A percentile compares a stretch with the other conserved stretches of the same genome.
These are phyloP conservation scores for Phytophthora brassicae DNA, from an alignment of 352 stramenopile genomes.

Conservation along the genomic window DNA sequence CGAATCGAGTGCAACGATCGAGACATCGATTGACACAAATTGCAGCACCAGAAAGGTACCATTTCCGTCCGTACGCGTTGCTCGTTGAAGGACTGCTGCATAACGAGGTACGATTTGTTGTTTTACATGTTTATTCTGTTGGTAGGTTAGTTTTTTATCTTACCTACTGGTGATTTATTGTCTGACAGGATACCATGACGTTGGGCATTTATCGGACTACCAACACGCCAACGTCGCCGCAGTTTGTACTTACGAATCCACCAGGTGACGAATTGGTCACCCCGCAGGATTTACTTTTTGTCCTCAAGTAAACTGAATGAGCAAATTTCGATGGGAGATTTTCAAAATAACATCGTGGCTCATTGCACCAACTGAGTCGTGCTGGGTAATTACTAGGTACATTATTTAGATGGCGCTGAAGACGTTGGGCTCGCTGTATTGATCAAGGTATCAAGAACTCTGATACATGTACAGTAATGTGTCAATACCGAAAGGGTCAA, in stretches of 20 bases:
- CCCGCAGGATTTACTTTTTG: conserved; percentile 64
- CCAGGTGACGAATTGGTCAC: conserved; percentile 58
- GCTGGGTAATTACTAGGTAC: too few relatives aligned
- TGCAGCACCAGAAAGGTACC: conserved; percentile 48
- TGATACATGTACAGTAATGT: too few relatives aligned
- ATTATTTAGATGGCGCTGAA: too few relatives aligned
- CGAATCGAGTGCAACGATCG: conserved; percentile 45
- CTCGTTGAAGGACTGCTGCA: conserved; percentile 59
- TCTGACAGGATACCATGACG: conserved; percentile 49
- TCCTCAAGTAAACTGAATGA: conserved; percentile 50
- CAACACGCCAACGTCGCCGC: conserved; percentile 41
- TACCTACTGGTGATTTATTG: conserved; percentile 6
- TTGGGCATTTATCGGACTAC: conserved; percentile 55
- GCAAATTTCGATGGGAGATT: too few relatives aligned
- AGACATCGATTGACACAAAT: conserved; percentile 57
- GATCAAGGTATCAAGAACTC: too few relatives aligned
- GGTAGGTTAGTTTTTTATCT: not conserved
- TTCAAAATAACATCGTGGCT: too few relatives aligned
- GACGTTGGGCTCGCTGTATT: too few relatives aligned
- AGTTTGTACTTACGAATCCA: conserved; percentile 69
- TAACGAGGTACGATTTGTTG: conserved; percentile 65
- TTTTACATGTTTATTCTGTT: not conserved
- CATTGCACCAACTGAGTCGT: too few relatives aligned
- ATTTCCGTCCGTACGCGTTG: conserved; percentile 58
- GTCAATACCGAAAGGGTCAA: too few relatives aligned